Evolutionary conservation across 2,329 filamentous ascomycete species (phyloP), one percentile per base, ranked within the genome.

Genomic region (Neofusicoccum cordaticola): DNA sequence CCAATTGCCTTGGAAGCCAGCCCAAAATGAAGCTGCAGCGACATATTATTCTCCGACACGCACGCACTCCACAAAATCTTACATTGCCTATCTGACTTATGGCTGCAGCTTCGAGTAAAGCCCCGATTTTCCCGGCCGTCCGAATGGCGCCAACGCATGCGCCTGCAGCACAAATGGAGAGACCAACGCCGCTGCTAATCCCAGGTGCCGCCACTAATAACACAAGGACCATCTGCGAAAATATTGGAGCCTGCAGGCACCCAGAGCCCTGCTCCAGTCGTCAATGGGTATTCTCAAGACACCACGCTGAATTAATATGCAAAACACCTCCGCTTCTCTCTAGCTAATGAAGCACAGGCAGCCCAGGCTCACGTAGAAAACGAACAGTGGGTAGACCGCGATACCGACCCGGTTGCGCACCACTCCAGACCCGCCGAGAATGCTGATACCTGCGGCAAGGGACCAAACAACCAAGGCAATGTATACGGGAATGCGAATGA

Each of bases 321-420:
- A 41, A 45, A 61, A 39, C 51, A 45, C 12, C 4, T 9, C 50
- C n/a, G 22, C 13, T 13, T 35, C 15, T 17, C 19, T 37, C 76
- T 86, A 97, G 81, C 93, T 97, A 77, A 99, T 97, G 78, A 98
- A 97, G 84, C 95, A 99, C 66, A 99, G 85, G 77, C 93, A 97
- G 62, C 93, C 94, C 70, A 99, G 83, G 39, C 91, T 91, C 65
- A 97, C 82, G 78, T 99, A 99, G 79, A 98, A 99, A 56, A 98
- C 90, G 75, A 97, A 90, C 62, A 99, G 82, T 64, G 95, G 95
- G 75, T 96, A 99, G 22, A 99, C 93, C 17, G 95, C 95, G 73
- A 99, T 88, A 27, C 89, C 92, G 53, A 98, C 93, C 57, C 95
- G 85, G 79, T 98, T 97, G 81, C 93, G 93, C 68, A 99, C 89